phyloP scores from a whole-genome alignment of 176 grass and related monocot species.

The Carex kokanica region DNA sequence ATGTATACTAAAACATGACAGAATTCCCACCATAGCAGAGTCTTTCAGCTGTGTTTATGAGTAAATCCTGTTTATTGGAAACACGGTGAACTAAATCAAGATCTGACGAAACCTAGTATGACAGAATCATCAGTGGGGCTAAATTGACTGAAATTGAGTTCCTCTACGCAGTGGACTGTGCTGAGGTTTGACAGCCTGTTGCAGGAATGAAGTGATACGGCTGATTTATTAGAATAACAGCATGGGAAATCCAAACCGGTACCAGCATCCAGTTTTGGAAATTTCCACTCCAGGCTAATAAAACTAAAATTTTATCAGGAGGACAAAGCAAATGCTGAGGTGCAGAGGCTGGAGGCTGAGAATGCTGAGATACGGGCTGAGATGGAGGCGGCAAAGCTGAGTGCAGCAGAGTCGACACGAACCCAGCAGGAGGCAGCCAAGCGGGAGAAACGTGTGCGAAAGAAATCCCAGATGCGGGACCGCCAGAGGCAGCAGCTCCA shows the following conservation, averaged over 20 bases:
- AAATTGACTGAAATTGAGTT: background rate
- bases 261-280: background rate
- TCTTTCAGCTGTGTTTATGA: too few species aligned
- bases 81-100: too few species aligned
- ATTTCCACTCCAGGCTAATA: background rate
- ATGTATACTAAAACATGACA: too few species aligned
- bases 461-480: constrained; percentile 64
- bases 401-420: constrained; percentile 71
- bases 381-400: constrained; percentile 89
- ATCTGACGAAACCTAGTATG: too few species aligned
- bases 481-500: constrained; percentile 63
- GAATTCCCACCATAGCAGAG: too few species aligned
- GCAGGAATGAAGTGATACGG: background rate
- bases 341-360: constrained; percentile 75
- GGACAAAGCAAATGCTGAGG: constrained; percentile 62
- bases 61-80: too few species aligned
- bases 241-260: background rate
- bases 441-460: constrained; percentile 75
- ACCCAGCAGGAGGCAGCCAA: constrained; percentile 51
- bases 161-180: background rate
- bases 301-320: constrained; percentile 37
- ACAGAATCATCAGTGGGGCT: too few species aligned
- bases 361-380: constrained; percentile 97
- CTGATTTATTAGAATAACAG: too few species aligned
- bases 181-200: background rate